Conservation (phyloP, 2,329 filamentous ascomycete species). For the Blumeriella jaapii region DNA sequence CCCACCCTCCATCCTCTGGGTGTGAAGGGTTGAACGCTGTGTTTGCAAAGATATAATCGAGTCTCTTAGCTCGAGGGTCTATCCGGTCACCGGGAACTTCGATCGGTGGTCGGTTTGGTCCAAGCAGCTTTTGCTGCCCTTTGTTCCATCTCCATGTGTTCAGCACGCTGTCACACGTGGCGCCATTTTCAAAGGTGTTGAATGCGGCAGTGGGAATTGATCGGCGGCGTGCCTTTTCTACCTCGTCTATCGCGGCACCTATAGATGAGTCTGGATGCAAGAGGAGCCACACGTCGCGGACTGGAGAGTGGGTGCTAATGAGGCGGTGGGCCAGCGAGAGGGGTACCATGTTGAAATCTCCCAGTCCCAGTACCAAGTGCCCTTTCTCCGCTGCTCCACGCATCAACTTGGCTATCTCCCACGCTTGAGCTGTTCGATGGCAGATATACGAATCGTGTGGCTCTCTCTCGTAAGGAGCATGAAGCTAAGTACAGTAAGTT, state of each 20-base stretch:
- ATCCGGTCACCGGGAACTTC: conserved; percentile 50
- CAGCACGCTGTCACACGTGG: conserved; percentile 72
- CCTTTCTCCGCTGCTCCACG: conserved; percentile 68
- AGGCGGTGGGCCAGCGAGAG: conserved; percentile 73
- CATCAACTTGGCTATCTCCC: conserved; percentile 87
- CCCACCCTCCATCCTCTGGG: conserved; percentile 41
- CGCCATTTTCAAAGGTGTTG: conserved; percentile 72
- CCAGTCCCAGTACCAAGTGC: conserved; percentile 73
- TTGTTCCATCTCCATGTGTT: conserved; percentile 94
- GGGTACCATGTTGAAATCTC: conserved; percentile 97
- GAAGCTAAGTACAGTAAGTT: conserved; percentile 43
- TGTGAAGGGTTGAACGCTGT: conserved; percentile 32
- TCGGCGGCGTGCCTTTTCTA: conserved; percentile 53
- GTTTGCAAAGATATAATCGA: conserved; percentile 89
- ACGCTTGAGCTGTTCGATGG: conserved; percentile 84
- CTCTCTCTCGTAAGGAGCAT: conserved; percentile 76
- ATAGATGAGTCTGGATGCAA: conserved; percentile 76
- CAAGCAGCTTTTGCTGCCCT: conserved; percentile 53
- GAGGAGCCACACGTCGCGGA: conserved; percentile 75
- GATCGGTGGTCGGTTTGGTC: conserved; percentile 48
- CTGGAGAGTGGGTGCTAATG: conserved; percentile 65
- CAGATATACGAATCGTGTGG: conserved; percentile 77
- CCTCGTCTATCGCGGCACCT: conserved; percentile 55
- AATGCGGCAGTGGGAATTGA: conserved; percentile 64
- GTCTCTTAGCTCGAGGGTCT: conserved; percentile 69